These are phyloP conservation scores for Viola pubescens DNA, from an alignment of 441 rosid species.

Conservation along the genomic window DNA sequence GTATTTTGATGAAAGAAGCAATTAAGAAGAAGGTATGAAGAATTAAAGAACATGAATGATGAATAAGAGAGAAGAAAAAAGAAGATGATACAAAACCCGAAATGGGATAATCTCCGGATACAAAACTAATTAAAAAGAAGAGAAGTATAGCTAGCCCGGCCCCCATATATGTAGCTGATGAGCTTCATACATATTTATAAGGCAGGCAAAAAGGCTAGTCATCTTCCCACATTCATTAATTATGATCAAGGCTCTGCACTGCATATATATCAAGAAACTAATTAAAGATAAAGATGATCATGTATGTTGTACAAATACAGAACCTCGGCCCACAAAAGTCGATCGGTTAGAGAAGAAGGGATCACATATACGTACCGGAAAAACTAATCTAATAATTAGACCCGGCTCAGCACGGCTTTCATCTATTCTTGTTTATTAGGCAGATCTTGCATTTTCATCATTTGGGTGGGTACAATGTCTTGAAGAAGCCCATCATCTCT, in stretches of 20 bases:
- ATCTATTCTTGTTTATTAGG: constrained; percentile 24
- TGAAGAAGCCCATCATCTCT: constrained; percentile 89
- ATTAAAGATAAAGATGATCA: constrained; percentile 3
- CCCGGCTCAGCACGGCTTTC: too few relatives aligned
- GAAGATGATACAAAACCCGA: constrained; percentile 15
- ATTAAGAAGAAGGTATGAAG: too few relatives aligned
- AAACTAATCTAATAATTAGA: neutral
- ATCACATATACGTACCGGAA: constrained; percentile 30
- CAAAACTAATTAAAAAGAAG: constrained; percentile 24
- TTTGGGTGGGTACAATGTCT: constrained; percentile 75
- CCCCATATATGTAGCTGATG: neutral
- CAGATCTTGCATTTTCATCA: constrained; percentile 29
- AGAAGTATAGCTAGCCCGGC: constrained; percentile 2
- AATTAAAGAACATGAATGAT: neutral
- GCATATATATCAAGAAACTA: constrained; percentile 13
- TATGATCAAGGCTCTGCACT: neutral
- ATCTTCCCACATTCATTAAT: neutral
- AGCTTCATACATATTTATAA: too few relatives aligned
- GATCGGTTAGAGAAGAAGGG: constrained; percentile 21
- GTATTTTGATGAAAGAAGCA: too few relatives aligned
- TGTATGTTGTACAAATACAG: constrained; percentile 4
- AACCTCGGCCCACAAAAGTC: constrained; percentile 11
- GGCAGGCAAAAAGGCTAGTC: constrained; percentile 15
- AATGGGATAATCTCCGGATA: constrained; percentile 19
- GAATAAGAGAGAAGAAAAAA: constrained; percentile 4